Percentiles rank a stretch among this genome's conserved stretches.
Evolutionary conservation across 1,284 basidiomycete genomes (phyloP).

Genomic region (Grifola frondosa): DNA sequence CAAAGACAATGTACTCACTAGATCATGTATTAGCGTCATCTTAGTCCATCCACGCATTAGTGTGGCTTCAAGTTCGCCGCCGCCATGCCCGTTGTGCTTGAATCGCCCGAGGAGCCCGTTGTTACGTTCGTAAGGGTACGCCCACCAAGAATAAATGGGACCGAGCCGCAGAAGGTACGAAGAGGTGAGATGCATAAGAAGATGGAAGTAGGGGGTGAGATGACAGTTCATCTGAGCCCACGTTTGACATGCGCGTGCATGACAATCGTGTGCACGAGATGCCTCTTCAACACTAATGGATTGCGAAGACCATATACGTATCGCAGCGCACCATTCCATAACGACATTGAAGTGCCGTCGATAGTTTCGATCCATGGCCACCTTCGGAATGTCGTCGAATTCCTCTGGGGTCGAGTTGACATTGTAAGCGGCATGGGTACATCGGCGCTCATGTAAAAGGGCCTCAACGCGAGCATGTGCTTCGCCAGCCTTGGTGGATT

Average conservation of each 20-base stretch:
- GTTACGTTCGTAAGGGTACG: slow-evolving; percentile 8
- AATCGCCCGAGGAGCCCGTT: too few species aligned
- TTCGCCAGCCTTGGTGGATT: too few species aligned
- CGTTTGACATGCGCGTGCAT: slow-evolving; percentile 11
- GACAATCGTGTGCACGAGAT: slow-evolving; percentile 15
- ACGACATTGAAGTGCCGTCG: slow-evolving; percentile 18
- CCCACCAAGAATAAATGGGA: slow-evolving; percentile 10
- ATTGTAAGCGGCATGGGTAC: too few species aligned
- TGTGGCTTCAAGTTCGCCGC: too few species aligned
- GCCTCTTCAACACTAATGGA: slow-evolving; percentile 22
- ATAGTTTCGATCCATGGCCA: slow-evolving; percentile 19
- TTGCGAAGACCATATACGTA: slow-evolving; percentile 21
- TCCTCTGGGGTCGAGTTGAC: too few species aligned
- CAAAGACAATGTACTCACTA: too few species aligned
- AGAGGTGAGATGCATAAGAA: slow-evolving; percentile 7
- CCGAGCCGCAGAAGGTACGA: slow-evolving; percentile 6
- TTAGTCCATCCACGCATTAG: slow-evolving; percentile 12
- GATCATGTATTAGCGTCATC: slow-evolving; percentile 4
- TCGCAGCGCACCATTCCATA: slow-evolving; percentile 18
- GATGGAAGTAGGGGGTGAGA: slow-evolving; percentile 26
- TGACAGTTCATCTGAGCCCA: slow-evolving; percentile 27
- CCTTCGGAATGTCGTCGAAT: slow-evolving; percentile 1
- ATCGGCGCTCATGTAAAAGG: too few species aligned
- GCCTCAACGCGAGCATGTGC: too few species aligned
- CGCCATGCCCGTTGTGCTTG: too few species aligned